A percentile compares a stretch with the other conserved stretches of the same genome.
These are phyloP conservation scores for Yarrowia alimentaria DNA, from an alignment of 805 yeast species.

Conservation along the genomic window DNA sequence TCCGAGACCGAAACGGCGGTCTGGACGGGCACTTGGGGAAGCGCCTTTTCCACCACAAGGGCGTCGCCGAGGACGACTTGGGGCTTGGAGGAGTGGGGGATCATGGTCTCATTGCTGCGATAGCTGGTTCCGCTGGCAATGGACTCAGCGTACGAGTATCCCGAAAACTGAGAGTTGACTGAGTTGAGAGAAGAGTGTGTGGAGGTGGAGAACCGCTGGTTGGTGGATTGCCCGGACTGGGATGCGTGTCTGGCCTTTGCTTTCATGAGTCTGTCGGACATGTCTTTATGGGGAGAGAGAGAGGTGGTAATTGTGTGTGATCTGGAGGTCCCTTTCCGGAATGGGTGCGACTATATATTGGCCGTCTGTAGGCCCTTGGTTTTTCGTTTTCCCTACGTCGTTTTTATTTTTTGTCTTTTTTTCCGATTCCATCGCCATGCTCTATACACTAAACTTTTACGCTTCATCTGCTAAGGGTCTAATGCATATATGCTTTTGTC, in stretches of 20 bases:
- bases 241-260: constrained; percentile 22
- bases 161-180: constrained; percentile 22
- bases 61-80: constrained; percentile 5
- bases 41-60: not conserved
- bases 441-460: too few species aligned
- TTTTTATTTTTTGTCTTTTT: too few species aligned
- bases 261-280: constrained; percentile 27
- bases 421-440: too few species aligned
- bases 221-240: not conserved
- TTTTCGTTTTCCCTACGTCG: too few species aligned
- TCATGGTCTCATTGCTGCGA: not conserved
- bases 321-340: too few species aligned
- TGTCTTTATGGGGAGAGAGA: not conserved
- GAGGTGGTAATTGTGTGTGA: not conserved
- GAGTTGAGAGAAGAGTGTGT: constrained; percentile 19
- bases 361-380: too few species aligned
- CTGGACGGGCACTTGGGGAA: not conserved
- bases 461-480: too few species aligned
- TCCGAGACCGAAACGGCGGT: not conserved
- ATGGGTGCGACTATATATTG: too few species aligned
- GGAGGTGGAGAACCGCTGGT: constrained; percentile 13
- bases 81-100: not conserved
- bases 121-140: not conserved
- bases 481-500: too few species aligned
- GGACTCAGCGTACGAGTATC: constrained; percentile 1